phyloP scores from a whole-genome alignment of 805 yeast species.

The Hanseniaspora lindneri region DNA sequence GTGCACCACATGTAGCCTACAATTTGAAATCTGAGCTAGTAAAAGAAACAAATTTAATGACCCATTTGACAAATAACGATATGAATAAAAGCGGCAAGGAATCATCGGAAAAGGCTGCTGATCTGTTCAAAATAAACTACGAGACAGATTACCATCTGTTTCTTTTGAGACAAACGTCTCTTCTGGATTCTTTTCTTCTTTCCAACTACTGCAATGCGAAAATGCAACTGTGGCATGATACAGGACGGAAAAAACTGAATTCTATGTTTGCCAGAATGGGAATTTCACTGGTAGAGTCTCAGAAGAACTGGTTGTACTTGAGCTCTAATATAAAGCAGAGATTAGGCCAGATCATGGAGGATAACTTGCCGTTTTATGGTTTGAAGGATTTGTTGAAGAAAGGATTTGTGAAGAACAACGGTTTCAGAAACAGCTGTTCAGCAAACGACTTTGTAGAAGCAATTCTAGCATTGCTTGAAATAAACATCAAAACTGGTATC shows the following conservation, averaged over 20 bases:
- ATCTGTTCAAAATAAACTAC: conserved; percentile 40
- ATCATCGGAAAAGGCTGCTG: conserved; percentile 28
- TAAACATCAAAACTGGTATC: conserved; percentile 32
- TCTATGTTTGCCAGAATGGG: conserved; percentile 96
- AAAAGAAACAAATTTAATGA: conserved; percentile 40
- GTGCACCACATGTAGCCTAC: conserved; percentile 64
- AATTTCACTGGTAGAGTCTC: conserved; percentile 73
- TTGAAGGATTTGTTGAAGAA: conserved; percentile 71
- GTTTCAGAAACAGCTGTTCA: conserved; percentile 73
- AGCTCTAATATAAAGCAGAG: conserved; percentile 67
- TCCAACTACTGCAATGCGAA: conserved; percentile 87
- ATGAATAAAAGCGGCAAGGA: not conserved
- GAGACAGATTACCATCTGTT: conserved; percentile 82
- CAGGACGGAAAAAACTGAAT: conserved; percentile 74
- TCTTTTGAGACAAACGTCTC: conserved; percentile 80
- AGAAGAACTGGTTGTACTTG: conserved; percentile 86
- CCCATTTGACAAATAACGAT: conserved; percentile 24
- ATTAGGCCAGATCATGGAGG: conserved; percentile 54
- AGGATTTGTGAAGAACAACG: conserved; percentile 78
- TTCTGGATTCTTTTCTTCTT: conserved; percentile 80
- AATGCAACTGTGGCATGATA: conserved; percentile 78
- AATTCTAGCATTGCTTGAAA: conserved; percentile 70
- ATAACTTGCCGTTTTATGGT: conserved; percentile 63
- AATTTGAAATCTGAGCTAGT: conserved; percentile 79
- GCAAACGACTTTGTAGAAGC: conserved; percentile 93